These are phyloP conservation scores for Fusarium marasasianum DNA, from an alignment of 2,329 filamentous ascomycete species.

Conservation along the genomic window DNA sequence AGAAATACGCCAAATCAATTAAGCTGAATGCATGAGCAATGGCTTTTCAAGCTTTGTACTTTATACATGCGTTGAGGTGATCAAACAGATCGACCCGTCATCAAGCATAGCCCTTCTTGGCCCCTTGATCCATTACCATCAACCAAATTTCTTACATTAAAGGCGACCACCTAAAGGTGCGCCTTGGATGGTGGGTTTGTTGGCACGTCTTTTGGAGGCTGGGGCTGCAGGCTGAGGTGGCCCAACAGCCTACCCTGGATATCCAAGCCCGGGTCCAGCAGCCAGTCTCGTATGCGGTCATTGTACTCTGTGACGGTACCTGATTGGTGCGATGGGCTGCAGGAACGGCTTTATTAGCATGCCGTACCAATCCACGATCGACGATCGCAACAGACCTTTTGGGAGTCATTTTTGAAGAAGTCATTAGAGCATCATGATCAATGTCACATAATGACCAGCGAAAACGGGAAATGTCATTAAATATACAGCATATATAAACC, in stretches of 20 bases:
- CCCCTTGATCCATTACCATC: rapidly evolving
- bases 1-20: rapidly evolving
- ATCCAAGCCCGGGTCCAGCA: rapidly evolving
- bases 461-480: background rate
- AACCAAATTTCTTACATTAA: rapidly evolving
- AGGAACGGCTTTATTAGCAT: background rate
- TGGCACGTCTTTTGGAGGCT: background rate
- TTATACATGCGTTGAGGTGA: background rate
- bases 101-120: rapidly evolving
- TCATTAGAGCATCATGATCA: too few species aligned
- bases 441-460: rapidly evolving
- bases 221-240: background rate
- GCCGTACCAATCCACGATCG: rapidly evolving
- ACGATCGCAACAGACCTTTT: rapidly evolving
- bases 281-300: background rate
- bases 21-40: rapidly evolving
- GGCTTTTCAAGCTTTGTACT: rapidly evolving
- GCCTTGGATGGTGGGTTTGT: background rate
- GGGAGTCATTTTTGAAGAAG: rapidly evolving
- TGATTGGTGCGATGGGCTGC: background rate
- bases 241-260: background rate
- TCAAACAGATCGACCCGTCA: rapidly evolving
- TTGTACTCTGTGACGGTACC: rapidly evolving
- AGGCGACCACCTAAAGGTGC: background rate
- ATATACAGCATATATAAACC: too few species aligned